phyloP scores from a whole-genome alignment of 192 early-diverging fungal species.

The Allomyces macrogynus region DNA sequence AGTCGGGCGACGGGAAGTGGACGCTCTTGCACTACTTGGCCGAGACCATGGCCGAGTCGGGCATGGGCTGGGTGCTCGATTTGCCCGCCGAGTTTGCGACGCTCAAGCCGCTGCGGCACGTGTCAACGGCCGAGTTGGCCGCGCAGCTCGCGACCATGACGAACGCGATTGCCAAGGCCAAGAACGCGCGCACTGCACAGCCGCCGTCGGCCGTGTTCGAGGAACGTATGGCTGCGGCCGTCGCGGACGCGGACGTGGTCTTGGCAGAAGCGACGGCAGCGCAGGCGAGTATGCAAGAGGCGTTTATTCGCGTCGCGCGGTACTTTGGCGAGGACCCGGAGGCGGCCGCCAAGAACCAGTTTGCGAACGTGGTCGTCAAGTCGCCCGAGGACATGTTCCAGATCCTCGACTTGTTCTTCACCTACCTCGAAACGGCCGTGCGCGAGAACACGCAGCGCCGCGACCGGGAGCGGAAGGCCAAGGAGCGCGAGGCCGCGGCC shows the following conservation, averaged over 20 bases:
- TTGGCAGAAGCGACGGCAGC: slow-evolving; percentile 3
- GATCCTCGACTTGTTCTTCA: neutral
- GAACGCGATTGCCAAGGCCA: slow-evolving; percentile 2
- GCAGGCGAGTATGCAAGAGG: slow-evolving; percentile 4
- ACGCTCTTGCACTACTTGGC: slow-evolving; percentile 32
- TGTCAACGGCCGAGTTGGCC: slow-evolving; percentile 15
- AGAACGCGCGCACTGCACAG: slow-evolving; percentile 5
- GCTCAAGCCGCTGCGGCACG: slow-evolving; percentile 17
- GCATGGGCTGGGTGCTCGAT: slow-evolving; percentile 14
- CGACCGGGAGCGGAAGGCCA: neutral
- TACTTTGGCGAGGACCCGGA: slow-evolving; percentile 29
- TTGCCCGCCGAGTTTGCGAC: slow-evolving; percentile 16
- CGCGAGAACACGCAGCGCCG: neutral
- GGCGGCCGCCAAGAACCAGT: neutral
- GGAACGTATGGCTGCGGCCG: neutral
- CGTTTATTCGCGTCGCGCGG: slow-evolving; percentile 6
- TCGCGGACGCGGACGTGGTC: slow-evolving; percentile 3
- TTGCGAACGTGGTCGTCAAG: neutral
- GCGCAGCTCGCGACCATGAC: slow-evolving; percentile 10
- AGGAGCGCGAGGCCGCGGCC: neutral
- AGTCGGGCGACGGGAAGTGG: slow-evolving; percentile 32
- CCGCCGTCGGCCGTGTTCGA: slow-evolving; percentile 7
- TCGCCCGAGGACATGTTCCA: neutral
- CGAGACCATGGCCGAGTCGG: slow-evolving; percentile 10
- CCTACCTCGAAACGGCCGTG: neutral